Conservation (phyloP, 768 basidiomycete genomes). For the Leccinellum albellum region DNA sequence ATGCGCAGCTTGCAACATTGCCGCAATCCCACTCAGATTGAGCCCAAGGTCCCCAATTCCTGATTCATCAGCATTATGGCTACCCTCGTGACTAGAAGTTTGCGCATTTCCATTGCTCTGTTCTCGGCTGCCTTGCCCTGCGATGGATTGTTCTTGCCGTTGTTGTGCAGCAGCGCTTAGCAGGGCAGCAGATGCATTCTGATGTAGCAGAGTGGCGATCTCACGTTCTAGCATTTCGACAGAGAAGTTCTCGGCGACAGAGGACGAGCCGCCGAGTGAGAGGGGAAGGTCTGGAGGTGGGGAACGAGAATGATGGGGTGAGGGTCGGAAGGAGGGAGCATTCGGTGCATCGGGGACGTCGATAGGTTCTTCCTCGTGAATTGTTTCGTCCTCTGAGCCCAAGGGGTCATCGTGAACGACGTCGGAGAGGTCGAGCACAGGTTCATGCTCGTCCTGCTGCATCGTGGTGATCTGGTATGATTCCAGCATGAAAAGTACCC, state of each 20-base stretch:
- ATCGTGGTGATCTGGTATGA: constrained; percentile 26
- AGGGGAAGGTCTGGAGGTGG: constrained; percentile 29
- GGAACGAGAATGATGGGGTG: constrained; percentile 15
- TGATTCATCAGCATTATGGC: constrained; percentile 15
- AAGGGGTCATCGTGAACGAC: constrained; percentile 80
- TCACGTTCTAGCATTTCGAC: constrained; percentile 77
- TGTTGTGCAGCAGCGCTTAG: constrained; percentile 68
- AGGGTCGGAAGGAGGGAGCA: constrained; percentile 26
- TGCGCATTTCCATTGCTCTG: constrained; percentile 19
- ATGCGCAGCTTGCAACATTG: constrained; percentile 75
- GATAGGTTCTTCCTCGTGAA: constrained; percentile 27
- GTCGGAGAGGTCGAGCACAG: constrained; percentile 73
- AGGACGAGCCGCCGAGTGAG: constrained; percentile 38
- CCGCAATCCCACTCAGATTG: constrained; percentile 64
- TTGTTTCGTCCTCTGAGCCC: constrained; percentile 48
- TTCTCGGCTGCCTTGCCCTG: constrained; percentile 35
- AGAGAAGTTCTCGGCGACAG: constrained; percentile 49
- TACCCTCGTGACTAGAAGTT: constrained; percentile 7
- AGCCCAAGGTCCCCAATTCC: constrained; percentile 43
- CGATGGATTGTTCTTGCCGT: constrained; percentile 44
- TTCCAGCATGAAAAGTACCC: not conserved
- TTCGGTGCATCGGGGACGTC: constrained; percentile 32
- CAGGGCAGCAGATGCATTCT: constrained; percentile 66
- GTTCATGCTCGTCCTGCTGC: constrained; percentile 55
- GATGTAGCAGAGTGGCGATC: constrained; percentile 69